A percentile compares a stretch with the other conserved stretches of the same genome.
These are phyloP conservation scores for Fraxinus anomala DNA, from an alignment of 257 asterid genomes.

Conservation along the genomic window DNA sequence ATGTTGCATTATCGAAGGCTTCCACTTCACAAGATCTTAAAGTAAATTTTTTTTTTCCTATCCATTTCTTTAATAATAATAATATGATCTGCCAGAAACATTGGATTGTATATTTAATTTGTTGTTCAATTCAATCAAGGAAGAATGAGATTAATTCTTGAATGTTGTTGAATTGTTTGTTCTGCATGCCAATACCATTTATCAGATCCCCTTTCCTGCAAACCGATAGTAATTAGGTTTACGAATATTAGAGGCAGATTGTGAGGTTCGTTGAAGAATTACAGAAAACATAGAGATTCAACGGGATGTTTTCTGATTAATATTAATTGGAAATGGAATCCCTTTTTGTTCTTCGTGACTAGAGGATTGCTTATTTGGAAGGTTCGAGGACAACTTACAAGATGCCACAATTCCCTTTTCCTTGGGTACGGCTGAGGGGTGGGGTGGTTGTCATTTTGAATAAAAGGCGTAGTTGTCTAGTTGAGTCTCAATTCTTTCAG, in stretches of 20 bases:
- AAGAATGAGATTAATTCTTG: background rate
- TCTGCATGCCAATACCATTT: background rate
- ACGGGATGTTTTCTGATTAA: background rate
- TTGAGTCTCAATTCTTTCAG: background rate
- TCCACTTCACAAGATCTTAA: conserved; percentile 34
- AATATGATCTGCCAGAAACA: background rate
- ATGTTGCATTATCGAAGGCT: conserved; percentile 35
- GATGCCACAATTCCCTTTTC: no score
- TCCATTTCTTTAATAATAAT: background rate
- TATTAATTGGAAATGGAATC: background rate
- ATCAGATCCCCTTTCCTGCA: background rate
- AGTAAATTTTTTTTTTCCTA: conserved; percentile 27
- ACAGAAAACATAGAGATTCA: background rate
- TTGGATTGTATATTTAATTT: background rate
- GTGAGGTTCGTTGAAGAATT: background rate
- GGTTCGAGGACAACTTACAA: background rate
- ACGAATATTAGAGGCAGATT: background rate
- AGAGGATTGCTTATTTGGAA: background rate
- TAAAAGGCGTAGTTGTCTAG: background rate
- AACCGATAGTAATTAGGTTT: background rate
- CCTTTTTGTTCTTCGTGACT: background rate
- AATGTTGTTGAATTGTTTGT: background rate
- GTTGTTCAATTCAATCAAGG: background rate
- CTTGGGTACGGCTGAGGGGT: no score
- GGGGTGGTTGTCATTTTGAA: background rate